Percentiles rank a stretch among this genome's conserved stretches.
Evolutionary conservation across 352 stramenopile genomes (phyloP).

Genomic region (Peronosclerospora sorghi): DNA sequence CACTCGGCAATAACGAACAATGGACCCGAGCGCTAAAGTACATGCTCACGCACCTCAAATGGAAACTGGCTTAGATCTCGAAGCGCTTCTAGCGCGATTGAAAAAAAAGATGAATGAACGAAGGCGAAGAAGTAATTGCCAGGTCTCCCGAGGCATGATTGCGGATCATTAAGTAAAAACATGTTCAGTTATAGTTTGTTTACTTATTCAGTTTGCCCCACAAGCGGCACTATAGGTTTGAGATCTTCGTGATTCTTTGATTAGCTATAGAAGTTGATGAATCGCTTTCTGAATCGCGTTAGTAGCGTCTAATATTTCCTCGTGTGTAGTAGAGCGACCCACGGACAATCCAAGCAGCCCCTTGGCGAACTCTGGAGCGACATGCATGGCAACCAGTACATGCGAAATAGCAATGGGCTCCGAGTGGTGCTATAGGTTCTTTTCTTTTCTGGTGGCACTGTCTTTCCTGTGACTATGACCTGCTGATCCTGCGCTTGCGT

Average conservation of each 20-base stretch:
- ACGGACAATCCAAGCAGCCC: conserved; percentile 94
- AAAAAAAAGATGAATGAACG: too few relatives aligned
- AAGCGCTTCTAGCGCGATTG: conserved; percentile 53
- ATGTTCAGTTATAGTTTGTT: too few relatives aligned
- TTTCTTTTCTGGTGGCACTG: conserved; percentile 6
- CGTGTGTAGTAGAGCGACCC: conserved; percentile 78
- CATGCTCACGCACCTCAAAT: conserved; percentile 90
- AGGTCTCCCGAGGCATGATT: conserved; percentile 1
- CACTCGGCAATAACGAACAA: conserved; percentile 77
- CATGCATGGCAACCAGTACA: too few relatives aligned
- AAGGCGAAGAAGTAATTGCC: conserved; percentile 13
- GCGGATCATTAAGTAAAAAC: conserved; percentile 4
- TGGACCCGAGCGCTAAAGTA: too few relatives aligned
- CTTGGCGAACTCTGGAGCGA: too few relatives aligned
- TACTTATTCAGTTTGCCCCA: too few relatives aligned
- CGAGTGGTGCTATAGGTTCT: conserved; percentile 8
- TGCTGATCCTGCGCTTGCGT: conserved; percentile 87
- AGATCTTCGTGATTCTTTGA: too few relatives aligned
- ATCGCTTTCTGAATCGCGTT: too few relatives aligned
- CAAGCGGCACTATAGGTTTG: too few relatives aligned
- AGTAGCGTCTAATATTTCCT: too few relatives aligned
- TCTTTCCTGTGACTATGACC: too few relatives aligned
- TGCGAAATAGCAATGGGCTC: conserved; percentile 65
- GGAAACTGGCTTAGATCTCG: conserved; percentile 86
- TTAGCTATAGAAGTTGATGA: conserved; percentile 86